Evolutionary conservation across 257 asterid genomes (phyloP), one percentile per base, ranked within the genome.

Genomic region (Craterostigma plantagineum): DNA sequence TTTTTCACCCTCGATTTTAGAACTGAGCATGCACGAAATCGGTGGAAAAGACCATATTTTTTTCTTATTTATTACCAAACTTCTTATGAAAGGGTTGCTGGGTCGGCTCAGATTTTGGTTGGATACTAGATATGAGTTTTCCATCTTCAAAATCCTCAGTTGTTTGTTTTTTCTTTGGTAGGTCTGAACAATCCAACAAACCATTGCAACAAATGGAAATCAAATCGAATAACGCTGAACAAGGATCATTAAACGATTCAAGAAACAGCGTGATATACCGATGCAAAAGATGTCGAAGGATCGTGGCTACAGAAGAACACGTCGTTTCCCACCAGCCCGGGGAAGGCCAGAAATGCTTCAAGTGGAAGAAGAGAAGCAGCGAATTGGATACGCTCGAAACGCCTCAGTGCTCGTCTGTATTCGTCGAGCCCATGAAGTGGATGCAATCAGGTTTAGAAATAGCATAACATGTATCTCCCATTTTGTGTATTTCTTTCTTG

Each of bases 391-490:
- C 59, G 13, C 34, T 38, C 27, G 63, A 60, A 45, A 50, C 48
- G 51, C 69, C 78, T 11, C 81, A 71, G 46, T 81, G 97, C 68
- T 69, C 95, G 16, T 81, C 97, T 37, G 69, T 81, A 64, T 86
- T 86, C 38, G 92, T 86, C 37, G 95, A 81, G 68, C 95, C 97
- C 49, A 61, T 81, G 93, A 81, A 81, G 52, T 86, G 97, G 97
- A 86, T 86, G 95, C 69, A 81, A 71, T 51, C 76, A 52, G 60
- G 96, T 77, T 27, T 4, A 11, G n/a, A n/a, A n/a, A n/a, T n/a
- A n/a, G 10, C 13, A 41, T 16, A 41, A 8, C 10, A 1, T 8
- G 2, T 41, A 11, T 16, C 12, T n/a, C n/a, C n/a, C n/a, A n/a
- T 8, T 14, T 11, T 15, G 4, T 8, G 17, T 5, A 41, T 15